Conservation (phyloP, 495 filamentous ascomycete genomes). For the Lasiosphaeris hirsuta region DNA sequence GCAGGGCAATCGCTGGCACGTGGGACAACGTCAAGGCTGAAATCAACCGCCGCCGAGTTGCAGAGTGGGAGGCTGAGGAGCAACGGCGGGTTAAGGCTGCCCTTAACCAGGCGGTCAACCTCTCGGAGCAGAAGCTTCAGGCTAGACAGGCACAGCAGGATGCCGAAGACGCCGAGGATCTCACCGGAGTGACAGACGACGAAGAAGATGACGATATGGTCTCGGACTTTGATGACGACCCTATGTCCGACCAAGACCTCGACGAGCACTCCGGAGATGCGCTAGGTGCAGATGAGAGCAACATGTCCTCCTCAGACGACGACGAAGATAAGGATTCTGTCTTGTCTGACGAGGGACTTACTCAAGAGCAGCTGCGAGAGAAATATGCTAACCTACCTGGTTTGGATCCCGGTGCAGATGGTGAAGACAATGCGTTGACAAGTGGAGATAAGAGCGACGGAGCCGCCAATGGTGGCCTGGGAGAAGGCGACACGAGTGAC, state of each 20-base stretch:
- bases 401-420: conserved; percentile 17
- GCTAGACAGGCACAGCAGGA: conserved; percentile 45
- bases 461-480: conserved; percentile 39
- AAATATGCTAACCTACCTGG: conserved; percentile 74
- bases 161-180: conserved; percentile 53
- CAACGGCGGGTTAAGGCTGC: conserved; percentile 76
- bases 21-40: conserved; percentile 78
- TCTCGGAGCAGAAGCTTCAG: conserved; percentile 57
- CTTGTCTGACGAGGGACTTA: conserved; percentile 67
- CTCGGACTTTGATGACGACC: conserved; percentile 50
- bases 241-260: conserved; percentile 39
- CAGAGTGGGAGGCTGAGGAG: conserved; percentile 81
- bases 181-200: conserved; percentile 39
- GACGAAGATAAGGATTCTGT: conserved; percentile 59
- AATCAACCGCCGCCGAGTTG: conserved; percentile 67
- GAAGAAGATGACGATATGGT: conserved; percentile 47
- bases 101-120: conserved; percentile 77
- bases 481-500: conserved; percentile 56
- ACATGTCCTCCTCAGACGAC: conserved; percentile 66
- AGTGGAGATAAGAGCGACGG: conserved; percentile 27
- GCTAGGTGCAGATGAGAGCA: conserved; percentile 57
- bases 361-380: conserved; percentile 68
- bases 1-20: conserved; percentile 65
- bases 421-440: conserved; percentile 17
- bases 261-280: conserved; percentile 9